Percentiles rank a stretch among this genome's conserved stretches.
phyloP scores from a whole-genome alignment of 1,284 basidiomycete genomes.

The Phellinidium pouzarii region DNA sequence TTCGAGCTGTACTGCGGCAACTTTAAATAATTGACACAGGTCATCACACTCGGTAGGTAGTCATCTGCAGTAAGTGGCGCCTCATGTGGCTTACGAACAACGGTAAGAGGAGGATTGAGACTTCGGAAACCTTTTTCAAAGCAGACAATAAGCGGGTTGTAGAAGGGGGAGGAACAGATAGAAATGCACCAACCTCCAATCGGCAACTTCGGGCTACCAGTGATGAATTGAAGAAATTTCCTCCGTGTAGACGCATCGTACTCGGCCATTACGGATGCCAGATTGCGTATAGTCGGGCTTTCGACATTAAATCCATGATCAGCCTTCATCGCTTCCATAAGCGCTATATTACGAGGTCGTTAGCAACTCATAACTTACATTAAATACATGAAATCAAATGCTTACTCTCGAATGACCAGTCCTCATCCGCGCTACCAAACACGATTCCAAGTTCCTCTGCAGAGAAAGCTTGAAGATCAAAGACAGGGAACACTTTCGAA shows the following conservation, averaged over 20 bases:
- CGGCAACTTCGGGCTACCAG: constrained; percentile 89
- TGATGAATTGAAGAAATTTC: constrained; percentile 94
- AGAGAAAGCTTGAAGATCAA: constrained; percentile 87
- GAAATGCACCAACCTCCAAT: constrained; percentile 87
- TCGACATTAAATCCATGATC: constrained; percentile 98
- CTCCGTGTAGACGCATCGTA: constrained; percentile 74
- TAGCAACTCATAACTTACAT: constrained; percentile 3
- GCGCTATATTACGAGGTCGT: constrained; percentile 43
- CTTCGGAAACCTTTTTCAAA: constrained; percentile 93
- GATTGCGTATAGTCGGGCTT: constrained; percentile 81
- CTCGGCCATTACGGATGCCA: constrained; percentile 82
- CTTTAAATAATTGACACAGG: constrained; percentile 96
- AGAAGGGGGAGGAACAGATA: too few species aligned
- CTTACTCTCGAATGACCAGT: constrained; percentile 88
- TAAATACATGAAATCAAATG: constrained; percentile 17
- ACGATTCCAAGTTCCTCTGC: constrained; percentile 90
- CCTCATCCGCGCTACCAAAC: constrained; percentile 92
- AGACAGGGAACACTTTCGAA: constrained; percentile 90
- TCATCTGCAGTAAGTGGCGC: constrained; percentile 86
- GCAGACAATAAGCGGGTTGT: too few species aligned
- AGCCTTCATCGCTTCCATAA: constrained; percentile 88
- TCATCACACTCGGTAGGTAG: constrained; percentile 97
- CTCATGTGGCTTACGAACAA: constrained; percentile 96
- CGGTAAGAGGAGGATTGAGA: constrained; percentile 89
- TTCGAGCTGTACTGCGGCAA: constrained; percentile 89